Base-by-base conservation (phyloP, 1,139 yeast genomes). In the Debaryomycetaceae sp. region DNA sequence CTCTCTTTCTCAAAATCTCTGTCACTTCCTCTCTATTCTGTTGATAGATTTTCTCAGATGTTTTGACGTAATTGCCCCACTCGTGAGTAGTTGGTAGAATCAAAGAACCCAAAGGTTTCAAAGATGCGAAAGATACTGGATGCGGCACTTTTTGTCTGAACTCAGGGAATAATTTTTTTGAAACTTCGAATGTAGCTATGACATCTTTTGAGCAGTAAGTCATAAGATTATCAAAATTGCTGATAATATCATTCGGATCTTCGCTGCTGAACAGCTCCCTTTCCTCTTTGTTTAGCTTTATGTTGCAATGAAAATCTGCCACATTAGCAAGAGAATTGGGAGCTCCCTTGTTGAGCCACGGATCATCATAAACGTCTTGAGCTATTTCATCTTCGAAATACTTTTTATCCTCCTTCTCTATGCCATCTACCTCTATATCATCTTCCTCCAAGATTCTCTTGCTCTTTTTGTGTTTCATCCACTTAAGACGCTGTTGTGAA, bases 121-220 rank as follows among this genome's bases (percentile, higher is more conserved):
- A 68, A 0, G 97, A 97, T 1, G 95, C 93, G 69, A 93, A 87
- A 23, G 96, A 88, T 1, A 91, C 96, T 0, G 99, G 98, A 63
- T 95, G 99, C 0, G 98, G 97, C 33, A 91, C 82, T 43, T 81
- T 78, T 29, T 68, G 57, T 36, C 80, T 65, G 57, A 87, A 95
- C 33, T 70, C 68, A 0, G 97, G 97, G 40, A 84, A 78, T 0
- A 90, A 77, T 48, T 80, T 80, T 45, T 76, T 71, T 50, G 86
- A 82, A 0, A 93, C 91, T 49, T 70, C 68, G 57, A 76, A 86
- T 0, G 99, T 93, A 1, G 85, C 84, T 3, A 68, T 68, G 0
- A 90, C 97, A 66, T 95, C 99, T 11, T 68, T 68, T 1, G 97
- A 90, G 74, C 99, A 95, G 67, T 95, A 95, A 38, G 68, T 65